Conservation (phyloP, 2,329 filamentous ascomycete species). For the Hypoxylon sp. region DNA sequence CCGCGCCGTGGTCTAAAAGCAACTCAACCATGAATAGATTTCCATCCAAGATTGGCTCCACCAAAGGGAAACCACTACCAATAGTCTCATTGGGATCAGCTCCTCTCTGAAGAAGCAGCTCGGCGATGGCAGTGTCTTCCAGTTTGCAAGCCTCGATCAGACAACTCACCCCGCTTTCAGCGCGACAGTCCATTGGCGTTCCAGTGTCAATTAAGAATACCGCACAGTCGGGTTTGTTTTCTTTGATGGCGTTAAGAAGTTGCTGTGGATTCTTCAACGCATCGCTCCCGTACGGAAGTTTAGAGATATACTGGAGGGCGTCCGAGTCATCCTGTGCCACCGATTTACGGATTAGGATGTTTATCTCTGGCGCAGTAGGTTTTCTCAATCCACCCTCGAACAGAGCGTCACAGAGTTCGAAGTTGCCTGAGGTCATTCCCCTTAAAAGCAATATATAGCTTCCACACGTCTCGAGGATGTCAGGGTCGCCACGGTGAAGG, state of each 20-base stretch:
- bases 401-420: conserved; percentile 23
- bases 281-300: not conserved
- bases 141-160: conserved; percentile 33
- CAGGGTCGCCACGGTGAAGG: conserved; percentile 11
- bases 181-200: conserved; percentile 15
- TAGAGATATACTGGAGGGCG: conserved; percentile 22
- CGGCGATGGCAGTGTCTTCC: conserved; percentile 1
- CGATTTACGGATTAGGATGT: not conserved
- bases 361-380: conserved; percentile 10
- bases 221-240: conserved; percentile 5
- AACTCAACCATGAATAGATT: conserved; percentile 23
- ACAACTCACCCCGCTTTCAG: conserved; percentile 16
- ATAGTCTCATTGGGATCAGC: conserved; percentile 42
- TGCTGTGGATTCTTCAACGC: conserved; percentile 9
- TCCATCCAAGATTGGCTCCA: conserved; percentile 7
- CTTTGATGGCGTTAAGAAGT: conserved; percentile 18
- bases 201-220: conserved; percentile 35
- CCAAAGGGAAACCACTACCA: conserved; percentile 7
- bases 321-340: not conserved
- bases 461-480: not conserved
- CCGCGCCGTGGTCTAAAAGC: conserved; percentile 42
- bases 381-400: conserved; percentile 18
- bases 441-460: not conserved
- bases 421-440: conserved; percentile 6
- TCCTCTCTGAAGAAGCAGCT: conserved; percentile 37